These are phyloP conservation scores for Phytopythium oedochilum DNA, from an alignment of 352 stramenopile genomes.

Conservation along the genomic window DNA sequence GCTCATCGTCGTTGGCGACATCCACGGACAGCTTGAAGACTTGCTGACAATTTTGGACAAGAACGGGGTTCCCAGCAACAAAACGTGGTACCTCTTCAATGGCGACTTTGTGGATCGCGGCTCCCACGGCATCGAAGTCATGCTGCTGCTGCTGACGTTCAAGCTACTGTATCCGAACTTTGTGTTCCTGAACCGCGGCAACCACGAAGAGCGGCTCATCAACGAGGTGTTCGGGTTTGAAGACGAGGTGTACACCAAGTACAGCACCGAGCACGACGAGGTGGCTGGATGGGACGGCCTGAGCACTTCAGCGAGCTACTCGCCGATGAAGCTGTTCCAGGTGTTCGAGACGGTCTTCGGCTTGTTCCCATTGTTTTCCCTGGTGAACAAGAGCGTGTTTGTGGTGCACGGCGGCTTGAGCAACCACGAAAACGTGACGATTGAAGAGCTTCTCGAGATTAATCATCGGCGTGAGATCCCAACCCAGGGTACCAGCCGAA, in stretches of 20 bases:
- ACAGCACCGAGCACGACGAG: constrained; percentile 76
- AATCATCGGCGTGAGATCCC: constrained; percentile 86
- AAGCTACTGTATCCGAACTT: constrained; percentile 86
- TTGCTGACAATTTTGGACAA: constrained; percentile 92
- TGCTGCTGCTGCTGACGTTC: constrained; percentile 86
- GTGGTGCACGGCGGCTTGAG: constrained; percentile 93
- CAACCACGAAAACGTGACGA: constrained; percentile 80
- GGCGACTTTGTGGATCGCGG: constrained; percentile 95
- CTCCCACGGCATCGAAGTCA: constrained; percentile 89
- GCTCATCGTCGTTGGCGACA: constrained; percentile 90
- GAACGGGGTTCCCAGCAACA: constrained; percentile 83
- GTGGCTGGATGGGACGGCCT: constrained; percentile 49
- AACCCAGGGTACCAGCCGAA: constrained; percentile 70
- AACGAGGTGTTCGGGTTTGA: constrained; percentile 90
- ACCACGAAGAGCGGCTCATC: constrained; percentile 94
- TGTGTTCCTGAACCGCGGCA: constrained; percentile 94
- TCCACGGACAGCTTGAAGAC: constrained; percentile 93
- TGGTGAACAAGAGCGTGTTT: constrained; percentile 91
- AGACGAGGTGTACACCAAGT: constrained; percentile 80
- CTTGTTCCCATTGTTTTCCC: constrained; percentile 83
- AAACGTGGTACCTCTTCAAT: constrained; percentile 95
- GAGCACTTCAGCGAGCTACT: constrained; percentile 64
- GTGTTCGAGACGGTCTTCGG: constrained; percentile 87
- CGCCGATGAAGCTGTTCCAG: constrained; percentile 73
- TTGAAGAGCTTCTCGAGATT: constrained; percentile 83